Evolutionary conservation across 805 yeast genomes (phyloP).

Genomic region (Torulaspora franciscae): DNA sequence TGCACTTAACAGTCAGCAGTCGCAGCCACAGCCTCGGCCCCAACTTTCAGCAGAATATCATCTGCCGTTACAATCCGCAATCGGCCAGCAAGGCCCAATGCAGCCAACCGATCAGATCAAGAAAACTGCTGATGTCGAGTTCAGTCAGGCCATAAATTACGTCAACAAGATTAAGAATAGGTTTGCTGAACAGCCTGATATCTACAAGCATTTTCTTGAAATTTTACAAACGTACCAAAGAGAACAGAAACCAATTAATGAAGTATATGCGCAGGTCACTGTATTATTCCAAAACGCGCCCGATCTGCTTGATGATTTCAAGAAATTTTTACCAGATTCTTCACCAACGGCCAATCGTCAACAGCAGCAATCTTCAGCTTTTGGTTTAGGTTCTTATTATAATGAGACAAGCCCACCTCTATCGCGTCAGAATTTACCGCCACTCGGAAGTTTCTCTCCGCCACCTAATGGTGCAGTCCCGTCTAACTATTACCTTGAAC

Average conservation of each 20-base stretch:
- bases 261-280: constrained; percentile 92
- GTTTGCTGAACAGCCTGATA: constrained; percentile 90
- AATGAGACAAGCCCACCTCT: constrained; percentile 7
- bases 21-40: constrained; percentile 14
- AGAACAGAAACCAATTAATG: constrained; percentile 91
- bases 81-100: constrained; percentile 1
- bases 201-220: constrained; percentile 90
- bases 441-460: constrained; percentile 38
- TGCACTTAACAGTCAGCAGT: not conserved
- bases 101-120: constrained; percentile 13
- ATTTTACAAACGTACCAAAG: constrained; percentile 94
- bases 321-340: constrained; percentile 85
- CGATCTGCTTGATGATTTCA: constrained; percentile 89
- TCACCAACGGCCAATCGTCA: constrained; percentile 27
- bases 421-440: constrained; percentile 33
- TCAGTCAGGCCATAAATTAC: constrained; percentile 93
- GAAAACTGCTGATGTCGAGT: constrained; percentile 70
- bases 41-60: constrained; percentile 11
- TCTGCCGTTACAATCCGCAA: constrained; percentile 8
- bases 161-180: constrained; percentile 95
- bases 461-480: constrained; percentile 33
- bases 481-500: constrained; percentile 20
- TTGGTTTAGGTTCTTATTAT: constrained; percentile 13
- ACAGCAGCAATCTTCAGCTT: constrained; percentile 19
- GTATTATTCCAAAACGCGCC: constrained; percentile 87